These are phyloP conservation scores for Fraxinus albicans DNA, from an alignment of 305 asterid species.

Conservation along the genomic window DNA sequence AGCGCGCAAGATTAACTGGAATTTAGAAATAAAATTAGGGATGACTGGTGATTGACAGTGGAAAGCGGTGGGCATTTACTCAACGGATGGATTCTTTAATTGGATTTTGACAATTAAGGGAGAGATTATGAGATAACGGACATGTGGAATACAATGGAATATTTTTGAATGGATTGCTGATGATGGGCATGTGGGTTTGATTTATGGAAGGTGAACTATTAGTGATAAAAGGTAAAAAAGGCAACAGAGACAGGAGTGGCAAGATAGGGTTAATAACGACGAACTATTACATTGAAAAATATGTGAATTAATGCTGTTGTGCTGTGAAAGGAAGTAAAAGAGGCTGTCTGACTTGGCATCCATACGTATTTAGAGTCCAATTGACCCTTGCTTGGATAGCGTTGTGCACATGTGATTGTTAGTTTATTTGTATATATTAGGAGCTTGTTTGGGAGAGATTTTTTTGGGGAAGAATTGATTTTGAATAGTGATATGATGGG, in stretches of 20 bases:
- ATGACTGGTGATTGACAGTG: background rate
- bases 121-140: background rate
- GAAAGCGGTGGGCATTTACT: background rate
- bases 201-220: background rate
- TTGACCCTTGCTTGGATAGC: background rate
- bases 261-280: background rate
- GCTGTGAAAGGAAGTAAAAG: background rate
- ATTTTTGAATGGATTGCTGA: background rate
- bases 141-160: background rate
- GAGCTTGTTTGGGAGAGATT: too few relatives aligned
- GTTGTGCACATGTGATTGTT: background rate
- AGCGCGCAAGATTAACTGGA: background rate
- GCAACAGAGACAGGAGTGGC: background rate
- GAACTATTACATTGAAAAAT: background rate
- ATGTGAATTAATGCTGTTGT: background rate
- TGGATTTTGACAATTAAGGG: background rate
- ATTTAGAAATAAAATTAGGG: background rate
- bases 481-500: too few relatives aligned
- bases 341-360: background rate
- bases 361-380: background rate
- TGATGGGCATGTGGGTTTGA: background rate
- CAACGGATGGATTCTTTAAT: background rate
- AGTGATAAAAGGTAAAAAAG: background rate
- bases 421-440: background rate
- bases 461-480: too few relatives aligned